Conservation (phyloP, 1,284 basidiomycete species). For the Lentinula novae-zelandiae region DNA sequence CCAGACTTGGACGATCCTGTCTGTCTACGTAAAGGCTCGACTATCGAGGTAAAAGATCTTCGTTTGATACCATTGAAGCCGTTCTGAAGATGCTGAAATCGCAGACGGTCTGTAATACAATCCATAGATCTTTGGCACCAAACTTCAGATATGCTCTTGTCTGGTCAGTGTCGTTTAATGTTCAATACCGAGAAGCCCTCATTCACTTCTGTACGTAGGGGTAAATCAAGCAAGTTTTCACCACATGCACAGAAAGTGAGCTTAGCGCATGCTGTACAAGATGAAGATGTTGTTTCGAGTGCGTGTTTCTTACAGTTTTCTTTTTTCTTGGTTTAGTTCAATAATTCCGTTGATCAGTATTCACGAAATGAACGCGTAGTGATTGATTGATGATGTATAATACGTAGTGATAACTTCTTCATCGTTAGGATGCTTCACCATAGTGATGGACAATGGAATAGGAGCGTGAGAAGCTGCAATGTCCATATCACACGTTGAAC, state of each 20-base stretch:
- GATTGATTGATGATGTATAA: background rate
- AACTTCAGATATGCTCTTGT: conserved; percentile 93
- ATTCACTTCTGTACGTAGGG: conserved; percentile 40
- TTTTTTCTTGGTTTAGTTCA: background rate
- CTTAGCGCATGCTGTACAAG: conserved; percentile 81
- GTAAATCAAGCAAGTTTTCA: conserved; percentile 86
- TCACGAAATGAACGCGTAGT: conserved; percentile 27
- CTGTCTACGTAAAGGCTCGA: conserved; percentile 88
- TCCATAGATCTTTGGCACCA: conserved; percentile 84
- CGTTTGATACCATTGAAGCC: background rate
- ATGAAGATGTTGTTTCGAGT: conserved; percentile 95
- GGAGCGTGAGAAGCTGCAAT: too few relatives aligned
- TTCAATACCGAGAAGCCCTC: conserved; percentile 18
- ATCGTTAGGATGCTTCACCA: too few relatives aligned
- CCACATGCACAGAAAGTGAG: conserved; percentile 95
- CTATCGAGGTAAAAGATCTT: conserved; percentile 67
- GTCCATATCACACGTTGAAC: too few relatives aligned
- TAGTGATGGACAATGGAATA: too few relatives aligned
- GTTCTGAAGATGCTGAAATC: background rate
- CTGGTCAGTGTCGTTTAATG: conserved; percentile 52
- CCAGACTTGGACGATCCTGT: conserved; percentile 94
- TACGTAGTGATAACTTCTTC: background rate
- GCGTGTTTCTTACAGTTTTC: conserved; percentile 29
- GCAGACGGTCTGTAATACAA: conserved; percentile 82
- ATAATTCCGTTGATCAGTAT: conserved; percentile 24